Evolutionary conservation across 1,284 basidiomycete species (phyloP).

Genomic region (Tilletia caries): DNA sequence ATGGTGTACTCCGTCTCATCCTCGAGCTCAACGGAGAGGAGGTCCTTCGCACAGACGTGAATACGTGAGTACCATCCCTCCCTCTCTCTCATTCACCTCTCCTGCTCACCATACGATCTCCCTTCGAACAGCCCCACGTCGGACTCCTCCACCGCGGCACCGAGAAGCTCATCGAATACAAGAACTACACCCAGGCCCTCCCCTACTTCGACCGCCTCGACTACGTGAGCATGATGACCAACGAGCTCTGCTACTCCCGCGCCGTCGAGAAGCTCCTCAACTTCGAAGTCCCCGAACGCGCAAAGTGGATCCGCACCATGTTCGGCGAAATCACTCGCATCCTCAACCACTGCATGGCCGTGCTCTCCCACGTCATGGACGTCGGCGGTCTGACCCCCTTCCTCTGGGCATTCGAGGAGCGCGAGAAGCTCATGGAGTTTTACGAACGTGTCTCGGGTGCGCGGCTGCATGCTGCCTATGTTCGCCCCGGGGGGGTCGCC

Average conservation of each 20-base stretch:
- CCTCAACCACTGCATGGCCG: constrained; percentile 96
- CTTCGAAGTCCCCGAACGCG: constrained; percentile 96
- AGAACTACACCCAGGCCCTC: constrained; percentile 96
- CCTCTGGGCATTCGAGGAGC: constrained; percentile 99
- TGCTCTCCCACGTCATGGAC: constrained; percentile 71
- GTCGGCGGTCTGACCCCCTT: constrained; percentile 98
- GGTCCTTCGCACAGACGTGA: constrained; percentile 48
- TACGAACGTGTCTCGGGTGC: constrained; percentile 98
- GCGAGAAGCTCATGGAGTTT: constrained; percentile 99
- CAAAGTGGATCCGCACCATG: constrained; percentile 96
- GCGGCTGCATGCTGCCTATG: constrained; percentile 94
- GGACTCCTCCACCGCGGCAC: constrained; percentile 95
- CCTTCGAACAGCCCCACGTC: constrained; percentile 67
- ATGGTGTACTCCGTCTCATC: constrained; percentile 96
- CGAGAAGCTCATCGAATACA: constrained; percentile 98
- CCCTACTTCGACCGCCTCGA: constrained; percentile 99
- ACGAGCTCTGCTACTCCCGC: constrained; percentile 79
- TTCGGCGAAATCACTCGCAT: constrained; percentile 97
- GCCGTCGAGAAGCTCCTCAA: constrained; percentile 98
- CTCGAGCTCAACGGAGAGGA: constrained; percentile 93
- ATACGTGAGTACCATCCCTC: too few species aligned
- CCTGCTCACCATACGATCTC: neutral
- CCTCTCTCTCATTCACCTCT: too few species aligned
- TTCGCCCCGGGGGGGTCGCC: constrained; percentile 95
- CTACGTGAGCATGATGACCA: constrained; percentile 84